Conservation (phyloP, 192 early-diverging fungal genomes). For the Podila epicladia region DNA sequence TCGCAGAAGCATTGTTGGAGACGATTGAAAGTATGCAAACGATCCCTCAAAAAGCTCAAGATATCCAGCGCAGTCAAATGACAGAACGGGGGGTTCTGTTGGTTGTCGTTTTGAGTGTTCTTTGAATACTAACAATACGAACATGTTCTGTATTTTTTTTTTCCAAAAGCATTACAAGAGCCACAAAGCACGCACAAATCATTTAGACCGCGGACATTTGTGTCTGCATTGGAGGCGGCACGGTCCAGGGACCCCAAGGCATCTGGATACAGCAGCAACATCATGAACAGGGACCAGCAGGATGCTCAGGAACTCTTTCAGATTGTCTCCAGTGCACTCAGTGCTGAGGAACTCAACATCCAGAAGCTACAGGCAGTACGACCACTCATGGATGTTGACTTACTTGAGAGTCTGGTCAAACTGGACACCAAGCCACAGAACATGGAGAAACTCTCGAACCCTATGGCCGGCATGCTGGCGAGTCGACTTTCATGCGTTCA, state of each 20-base stretch:
- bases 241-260: constrained; percentile 28
- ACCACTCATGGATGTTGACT: constrained; percentile 28
- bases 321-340: constrained; percentile 76
- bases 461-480: constrained; percentile 82
- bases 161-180: constrained; percentile 33
- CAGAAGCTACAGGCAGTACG: constrained; percentile 19
- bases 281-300: constrained; percentile 80
- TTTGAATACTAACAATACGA: neutral
- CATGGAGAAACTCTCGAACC: constrained; percentile 56
- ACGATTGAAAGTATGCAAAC: constrained; percentile 36
- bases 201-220: constrained; percentile 71
- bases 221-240: constrained; percentile 62
- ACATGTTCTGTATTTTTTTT: constrained; percentile 9
- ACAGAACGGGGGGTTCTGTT: neutral
- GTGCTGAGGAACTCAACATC: constrained; percentile 63
- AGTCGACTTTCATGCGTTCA: constrained; percentile 78
- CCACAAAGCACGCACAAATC: constrained; percentile 45
- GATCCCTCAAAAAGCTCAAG: no score
- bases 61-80: no score
- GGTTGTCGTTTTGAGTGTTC: neutral
- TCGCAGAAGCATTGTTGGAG: constrained; percentile 33
- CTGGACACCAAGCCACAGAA: constrained; percentile 4
- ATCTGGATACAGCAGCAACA: constrained; percentile 54
- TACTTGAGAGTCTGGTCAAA: constrained; percentile 19
- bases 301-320: constrained; percentile 93